Evolutionary conservation across 345 rosid species (phyloP).

Genomic region (Eutrema japonicum): DNA sequence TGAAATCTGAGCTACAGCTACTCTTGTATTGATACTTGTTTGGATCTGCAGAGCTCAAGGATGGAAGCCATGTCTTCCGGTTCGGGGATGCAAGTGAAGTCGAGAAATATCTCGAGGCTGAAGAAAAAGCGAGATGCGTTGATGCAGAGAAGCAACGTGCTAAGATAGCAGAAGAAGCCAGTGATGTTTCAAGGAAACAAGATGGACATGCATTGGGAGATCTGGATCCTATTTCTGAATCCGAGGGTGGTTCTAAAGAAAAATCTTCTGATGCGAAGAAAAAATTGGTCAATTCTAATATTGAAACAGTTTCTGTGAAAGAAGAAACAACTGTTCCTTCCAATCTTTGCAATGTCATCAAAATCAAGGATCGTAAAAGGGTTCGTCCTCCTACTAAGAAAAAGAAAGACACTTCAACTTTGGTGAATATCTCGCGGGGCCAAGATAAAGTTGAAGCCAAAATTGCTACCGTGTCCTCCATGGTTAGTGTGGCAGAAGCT

Average conservation of each 20-base stretch:
- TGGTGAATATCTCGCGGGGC: slow-evolving; percentile 19
- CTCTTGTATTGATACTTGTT: neutral
- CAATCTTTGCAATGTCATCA: slow-evolving; percentile 22
- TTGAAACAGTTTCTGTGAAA: slow-evolving; percentile 4
- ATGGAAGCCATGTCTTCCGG: slow-evolving; percentile 65
- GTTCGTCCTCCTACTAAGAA: slow-evolving; percentile 38
- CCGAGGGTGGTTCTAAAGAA: slow-evolving; percentile 4
- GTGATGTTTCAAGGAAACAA: slow-evolving; percentile 29
- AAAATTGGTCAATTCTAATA: neutral
- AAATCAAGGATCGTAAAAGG: slow-evolving; percentile 35
- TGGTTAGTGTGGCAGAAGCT: slow-evolving; percentile 26
- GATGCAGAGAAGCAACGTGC: slow-evolving; percentile 19
- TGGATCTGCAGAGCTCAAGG: slow-evolving; percentile 53
- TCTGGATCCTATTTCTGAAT: slow-evolving; percentile 22
- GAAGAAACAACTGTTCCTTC: slow-evolving; percentile 32
- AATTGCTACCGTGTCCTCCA: slow-evolving; percentile 24
- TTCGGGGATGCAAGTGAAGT: slow-evolving; percentile 59
- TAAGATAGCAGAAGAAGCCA: slow-evolving; percentile 25
- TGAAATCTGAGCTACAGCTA: neutral
- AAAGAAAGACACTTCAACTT: slow-evolving; percentile 31
- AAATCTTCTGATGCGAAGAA: slow-evolving; percentile 13
- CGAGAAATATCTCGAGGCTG: slow-evolving; percentile 37
- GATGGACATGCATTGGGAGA: slow-evolving; percentile 24
- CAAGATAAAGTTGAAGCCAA: slow-evolving; percentile 29
- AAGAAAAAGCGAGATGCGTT: slow-evolving; percentile 18